Evolutionary conservation across 78 protist species (phyloP).

Genomic region (Capsaspora owczarzaki): DNA sequence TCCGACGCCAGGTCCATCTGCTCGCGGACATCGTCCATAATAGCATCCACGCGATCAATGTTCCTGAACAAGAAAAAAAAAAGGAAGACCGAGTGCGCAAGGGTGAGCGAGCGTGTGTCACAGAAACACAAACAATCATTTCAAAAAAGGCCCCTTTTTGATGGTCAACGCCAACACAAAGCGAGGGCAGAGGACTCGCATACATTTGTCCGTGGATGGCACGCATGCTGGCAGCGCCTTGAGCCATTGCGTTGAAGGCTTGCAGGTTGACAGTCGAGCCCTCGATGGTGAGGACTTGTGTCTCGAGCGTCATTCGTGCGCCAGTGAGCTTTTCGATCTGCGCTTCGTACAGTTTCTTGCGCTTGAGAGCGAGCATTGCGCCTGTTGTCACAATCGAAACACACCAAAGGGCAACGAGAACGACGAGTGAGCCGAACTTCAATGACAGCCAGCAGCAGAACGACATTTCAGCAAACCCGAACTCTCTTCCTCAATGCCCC

Average conservation of each 20-base stretch:
- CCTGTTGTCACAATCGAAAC: neutral
- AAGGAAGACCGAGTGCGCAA: too few species aligned
- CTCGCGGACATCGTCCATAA: constrained; percentile 21
- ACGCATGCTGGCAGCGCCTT: constrained; percentile 12
- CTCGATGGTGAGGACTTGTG: constrained; percentile 21
- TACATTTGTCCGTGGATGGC: too few species aligned
- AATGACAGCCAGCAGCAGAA: too few species aligned
- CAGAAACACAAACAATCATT: too few species aligned
- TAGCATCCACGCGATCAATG: constrained; percentile 6
- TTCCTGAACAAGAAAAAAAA: neutral
- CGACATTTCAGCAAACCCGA: too few species aligned
- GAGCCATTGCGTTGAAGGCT: constrained; percentile 9
- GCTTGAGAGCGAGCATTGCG: constrained; percentile 26
- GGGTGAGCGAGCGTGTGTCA: too few species aligned
- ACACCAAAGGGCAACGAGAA: too few species aligned
- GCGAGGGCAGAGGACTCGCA: too few species aligned
- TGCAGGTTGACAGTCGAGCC: constrained; percentile 7
- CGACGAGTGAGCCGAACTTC: too few species aligned
- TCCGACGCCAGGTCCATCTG: constrained; percentile 20
- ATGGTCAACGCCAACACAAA: too few species aligned
- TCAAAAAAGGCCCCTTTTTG: too few species aligned
- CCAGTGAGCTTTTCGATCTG: constrained; percentile 9
- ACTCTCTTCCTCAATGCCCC: too few species aligned
- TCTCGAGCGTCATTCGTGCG: constrained; percentile 4
- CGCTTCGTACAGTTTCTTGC: constrained; percentile 30